Evolutionary conservation across 2,329 filamentous ascomycete species (phyloP).

Genomic region (Pseudomassariella vexata): DNA sequence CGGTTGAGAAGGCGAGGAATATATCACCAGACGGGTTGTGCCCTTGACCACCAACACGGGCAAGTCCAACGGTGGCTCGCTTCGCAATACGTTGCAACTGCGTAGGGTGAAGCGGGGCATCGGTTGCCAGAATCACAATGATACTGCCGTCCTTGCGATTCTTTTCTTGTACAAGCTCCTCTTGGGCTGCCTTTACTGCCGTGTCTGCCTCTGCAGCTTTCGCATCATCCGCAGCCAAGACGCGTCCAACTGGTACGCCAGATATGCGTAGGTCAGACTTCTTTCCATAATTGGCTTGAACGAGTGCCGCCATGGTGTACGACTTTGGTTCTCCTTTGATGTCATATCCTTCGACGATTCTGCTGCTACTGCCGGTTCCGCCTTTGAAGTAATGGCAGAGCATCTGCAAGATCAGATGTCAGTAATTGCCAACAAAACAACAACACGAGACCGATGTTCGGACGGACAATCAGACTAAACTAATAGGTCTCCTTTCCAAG

Average conservation of each 20-base stretch:
- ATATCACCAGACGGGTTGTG: slow-evolving; percentile 60
- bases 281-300: slow-evolving; percentile 61
- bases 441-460: too few relatives aligned
- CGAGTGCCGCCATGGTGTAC: slow-evolving; percentile 56
- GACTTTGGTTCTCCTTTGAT: slow-evolving; percentile 26
- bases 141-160: slow-evolving; percentile 56
- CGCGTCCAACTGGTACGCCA: slow-evolving; percentile 55
- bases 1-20: slow-evolving; percentile 62
- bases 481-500: too few relatives aligned
- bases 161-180: slow-evolving; percentile 27
- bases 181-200: slow-evolving; percentile 22
- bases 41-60: slow-evolving; percentile 55
- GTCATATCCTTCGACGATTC: slow-evolving; percentile 44
- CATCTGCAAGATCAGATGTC: too few relatives aligned
- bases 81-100: slow-evolving; percentile 54
- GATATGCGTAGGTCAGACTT: slow-evolving; percentile 50
- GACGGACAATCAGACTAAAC: too few relatives aligned
- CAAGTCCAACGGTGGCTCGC: slow-evolving; percentile 55
- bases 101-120: slow-evolving; percentile 51
- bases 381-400: slow-evolving; percentile 62
- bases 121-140: slow-evolving; percentile 54
- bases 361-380: slow-evolving; percentile 57
- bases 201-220: slow-evolving; percentile 16
- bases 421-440: too few relatives aligned
- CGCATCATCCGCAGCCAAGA: slow-evolving; percentile 40